Percentiles rank a stretch among this genome's conserved stretches.
These are phyloP conservation scores for Corchorus olitorius DNA, from an alignment of 345 rosid genomes.

Conservation along the genomic window DNA sequence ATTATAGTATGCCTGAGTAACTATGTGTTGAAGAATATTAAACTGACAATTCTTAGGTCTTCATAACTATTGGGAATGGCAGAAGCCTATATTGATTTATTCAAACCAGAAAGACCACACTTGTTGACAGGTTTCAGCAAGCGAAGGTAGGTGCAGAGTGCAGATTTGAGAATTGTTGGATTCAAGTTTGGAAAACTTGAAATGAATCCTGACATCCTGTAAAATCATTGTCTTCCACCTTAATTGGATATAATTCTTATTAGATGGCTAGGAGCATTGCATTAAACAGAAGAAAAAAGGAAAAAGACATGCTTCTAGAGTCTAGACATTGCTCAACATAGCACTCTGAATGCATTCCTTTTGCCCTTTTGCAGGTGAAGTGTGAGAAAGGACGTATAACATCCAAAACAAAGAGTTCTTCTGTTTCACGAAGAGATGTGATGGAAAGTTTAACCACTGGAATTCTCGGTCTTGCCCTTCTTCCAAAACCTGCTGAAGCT, in stretches of 20 bases:
- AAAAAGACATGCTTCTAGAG: not conserved
- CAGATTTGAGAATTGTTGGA: not conserved
- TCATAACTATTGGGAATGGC: not conserved
- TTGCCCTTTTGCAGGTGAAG: conserved; percentile 27
- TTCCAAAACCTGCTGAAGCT: conserved; percentile 51
- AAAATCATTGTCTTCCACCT: not conserved
- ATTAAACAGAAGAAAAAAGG: not conserved
- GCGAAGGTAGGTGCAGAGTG: not conserved
- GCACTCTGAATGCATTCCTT: not conserved
- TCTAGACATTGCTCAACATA: not conserved
- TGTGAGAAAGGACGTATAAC: conserved; percentile 21
- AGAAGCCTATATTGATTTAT: not conserved
- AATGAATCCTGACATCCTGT: not conserved
- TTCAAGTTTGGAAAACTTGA: not conserved
- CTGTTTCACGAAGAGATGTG: conserved; percentile 43
- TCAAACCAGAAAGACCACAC: not conserved
- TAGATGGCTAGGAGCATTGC: not conserved
- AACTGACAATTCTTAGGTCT: not conserved
- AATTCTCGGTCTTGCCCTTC: conserved; percentile 12
- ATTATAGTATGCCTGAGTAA: not conserved
- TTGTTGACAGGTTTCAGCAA: not conserved
- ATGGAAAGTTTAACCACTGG: conserved; percentile 38
- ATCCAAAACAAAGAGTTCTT: not conserved
- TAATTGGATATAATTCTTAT: not conserved
- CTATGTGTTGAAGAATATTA: not conserved